Base-by-base conservation (phyloP, 2,329 filamentous ascomycete genomes). In the Neofusicoccum sp. region DNA sequence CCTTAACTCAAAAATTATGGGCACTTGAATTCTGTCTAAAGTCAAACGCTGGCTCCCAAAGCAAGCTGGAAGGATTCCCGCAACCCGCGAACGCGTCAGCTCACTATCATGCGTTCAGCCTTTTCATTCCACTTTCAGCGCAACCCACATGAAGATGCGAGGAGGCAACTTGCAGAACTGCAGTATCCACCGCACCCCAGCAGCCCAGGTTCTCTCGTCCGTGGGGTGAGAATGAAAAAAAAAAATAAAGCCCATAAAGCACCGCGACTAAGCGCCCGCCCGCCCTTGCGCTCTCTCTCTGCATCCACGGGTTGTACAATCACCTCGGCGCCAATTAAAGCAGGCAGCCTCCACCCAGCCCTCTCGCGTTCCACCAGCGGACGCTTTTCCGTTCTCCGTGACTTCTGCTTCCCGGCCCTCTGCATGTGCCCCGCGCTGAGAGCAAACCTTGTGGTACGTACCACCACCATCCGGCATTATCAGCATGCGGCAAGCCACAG, bases 241-340 rank as follows among this genome's bases (percentile, higher is more conserved):
- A 22, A 22, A 16, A 16, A 31, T 45, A 31, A n/a, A 41, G 28
- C 45, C 28, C 33, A 6, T 9, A 45, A 45, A 36, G 11, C 31
- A 8, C 54, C 54, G 41, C 54, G 39, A 41, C 54, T 58, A 58
- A 58, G 54, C 54, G 54, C 54, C 54, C 54, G 34, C n/a, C 16
- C 54, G 45, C 39, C 54, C 22, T 22, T 58, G 54, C 54, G 28
- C 54, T 14, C 11, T 28, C 22, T 8, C n/a, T 22, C 22, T 22
- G 22, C 22, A 22, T 22, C 22, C 22, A 22, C 22, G 22, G 22
- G 54, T 58, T 31, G 54, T 41, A 58, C 54, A 58, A 28, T 58
- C 54, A 58, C 54, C 54, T 16, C 12, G 43, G 31, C 41, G n/a
- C 54, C 36, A 22, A 29, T 45, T 22, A 22, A 22, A 22, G 22